A percentile compares a stretch with the other conserved stretches of the same genome.
phyloP scores from a whole-genome alignment of 2,329 filamentous ascomycete genomes.

The Aureobasidium pullulans region DNA sequence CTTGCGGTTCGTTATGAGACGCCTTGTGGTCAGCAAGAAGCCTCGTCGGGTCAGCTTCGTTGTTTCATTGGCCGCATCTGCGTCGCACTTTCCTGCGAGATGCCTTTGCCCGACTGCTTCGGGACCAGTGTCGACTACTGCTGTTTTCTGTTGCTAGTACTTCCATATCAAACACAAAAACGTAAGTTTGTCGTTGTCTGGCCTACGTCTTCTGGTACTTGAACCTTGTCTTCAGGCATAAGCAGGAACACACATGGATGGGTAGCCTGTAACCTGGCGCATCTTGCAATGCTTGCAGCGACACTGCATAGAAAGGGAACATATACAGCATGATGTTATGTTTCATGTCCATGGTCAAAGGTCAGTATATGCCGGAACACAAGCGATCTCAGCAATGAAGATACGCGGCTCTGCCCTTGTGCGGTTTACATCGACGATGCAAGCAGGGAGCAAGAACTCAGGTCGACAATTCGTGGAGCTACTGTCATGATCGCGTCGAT shows the following conservation, averaged over 20 bases:
- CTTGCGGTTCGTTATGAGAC: not conserved
- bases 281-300: not conserved
- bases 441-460: no score
- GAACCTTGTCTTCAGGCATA: not conserved
- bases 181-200: not conserved
- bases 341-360: not conserved
- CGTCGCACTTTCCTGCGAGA: not conserved
- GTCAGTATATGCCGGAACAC: not conserved
- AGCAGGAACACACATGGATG: not conserved
- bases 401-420: not conserved
- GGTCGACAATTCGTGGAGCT: no score
- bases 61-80: not conserved
- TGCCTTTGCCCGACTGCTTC: not conserved
- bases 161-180: not conserved
- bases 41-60: not conserved
- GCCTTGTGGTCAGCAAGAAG: slow-evolving; percentile 8
- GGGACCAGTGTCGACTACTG: not conserved
- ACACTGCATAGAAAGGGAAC: not conserved
- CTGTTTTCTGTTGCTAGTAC: not conserved
- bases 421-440: not conserved
- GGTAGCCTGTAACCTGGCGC: no score
- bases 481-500: no score
- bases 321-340: no score
- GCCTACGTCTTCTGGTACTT: not conserved
- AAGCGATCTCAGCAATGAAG: not conserved